Evolutionary conservation across 257 asterid species (phyloP).

Genomic region (Solanum bulbocastanum): DNA sequence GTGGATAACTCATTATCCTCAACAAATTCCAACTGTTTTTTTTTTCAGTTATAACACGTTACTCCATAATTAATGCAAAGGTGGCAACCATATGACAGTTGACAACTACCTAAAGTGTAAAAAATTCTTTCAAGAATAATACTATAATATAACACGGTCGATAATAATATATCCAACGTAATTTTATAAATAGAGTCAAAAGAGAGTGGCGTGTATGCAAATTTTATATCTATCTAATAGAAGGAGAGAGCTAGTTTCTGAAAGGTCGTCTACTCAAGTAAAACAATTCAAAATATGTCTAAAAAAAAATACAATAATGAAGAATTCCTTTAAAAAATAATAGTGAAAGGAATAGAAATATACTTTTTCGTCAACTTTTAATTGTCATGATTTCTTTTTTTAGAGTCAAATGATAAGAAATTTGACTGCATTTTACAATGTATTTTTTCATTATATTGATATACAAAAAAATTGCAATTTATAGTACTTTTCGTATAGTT

Average conservation of each 20-base stretch:
- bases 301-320: neutral
- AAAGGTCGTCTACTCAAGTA: neutral
- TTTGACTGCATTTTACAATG: no score
- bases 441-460: no score
- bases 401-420: no score
- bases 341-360: neutral
- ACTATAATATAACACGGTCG: neutral
- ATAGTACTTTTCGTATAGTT: no score
- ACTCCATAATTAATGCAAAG: neutral
- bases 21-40: neutral
- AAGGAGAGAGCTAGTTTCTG: neutral
- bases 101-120: neutral
- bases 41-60: neutral
- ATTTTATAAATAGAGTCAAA: neutral
- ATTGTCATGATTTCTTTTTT: neutral
- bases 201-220: neutral
- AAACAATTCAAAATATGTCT: neutral
- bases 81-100: neutral
- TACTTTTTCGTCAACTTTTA: neutral
- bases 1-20: neutral
- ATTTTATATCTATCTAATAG: no score
- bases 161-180: neutral
- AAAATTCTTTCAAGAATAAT: neutral
- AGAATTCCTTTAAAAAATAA: neutral
- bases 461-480: no score